phyloP scores from a whole-genome alignment of 768 basidiomycete species.

The Xerocomellus intermedius region DNA sequence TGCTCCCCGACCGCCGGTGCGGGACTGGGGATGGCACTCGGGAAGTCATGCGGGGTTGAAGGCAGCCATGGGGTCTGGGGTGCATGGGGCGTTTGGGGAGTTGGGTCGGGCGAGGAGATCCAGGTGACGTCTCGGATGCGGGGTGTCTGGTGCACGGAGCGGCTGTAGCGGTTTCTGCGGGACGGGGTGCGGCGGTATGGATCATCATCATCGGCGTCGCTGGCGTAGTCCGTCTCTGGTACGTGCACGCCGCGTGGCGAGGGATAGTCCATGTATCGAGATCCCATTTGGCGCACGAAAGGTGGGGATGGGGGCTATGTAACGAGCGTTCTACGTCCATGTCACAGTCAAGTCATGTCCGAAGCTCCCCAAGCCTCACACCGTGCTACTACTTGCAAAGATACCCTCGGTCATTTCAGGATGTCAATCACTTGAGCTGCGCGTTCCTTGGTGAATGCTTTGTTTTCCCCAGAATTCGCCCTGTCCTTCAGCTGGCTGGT shows the following conservation, averaged over 20 bases:
- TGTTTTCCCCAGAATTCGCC: too few relatives aligned
- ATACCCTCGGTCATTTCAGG: too few relatives aligned
- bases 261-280: constrained; percentile 15
- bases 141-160: constrained; percentile 18
- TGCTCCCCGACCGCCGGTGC: constrained; percentile 30
- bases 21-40: constrained; percentile 22
- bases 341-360: too few relatives aligned
- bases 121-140: constrained; percentile 24
- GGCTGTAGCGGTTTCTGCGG: constrained; percentile 24
- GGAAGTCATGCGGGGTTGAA: background rate
- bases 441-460: too few relatives aligned
- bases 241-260: constrained; percentile 26
- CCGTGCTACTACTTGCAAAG: too few relatives aligned
- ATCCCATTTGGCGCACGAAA: constrained; percentile 21
- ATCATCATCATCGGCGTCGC: constrained; percentile 10
- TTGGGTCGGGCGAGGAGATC: constrained; percentile 20
- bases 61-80: constrained; percentile 5
- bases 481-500: too few relatives aligned
- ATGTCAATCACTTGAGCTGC: too few relatives aligned
- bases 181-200: constrained; percentile 8
- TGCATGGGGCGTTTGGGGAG: constrained; percentile 8
- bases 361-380: too few relatives aligned
- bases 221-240: constrained; percentile 11
- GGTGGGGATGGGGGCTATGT: too few relatives aligned
- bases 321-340: too few relatives aligned